Base-by-base conservation (phyloP, 768 basidiomycete genomes). In the Arthromyces matolae region DNA sequence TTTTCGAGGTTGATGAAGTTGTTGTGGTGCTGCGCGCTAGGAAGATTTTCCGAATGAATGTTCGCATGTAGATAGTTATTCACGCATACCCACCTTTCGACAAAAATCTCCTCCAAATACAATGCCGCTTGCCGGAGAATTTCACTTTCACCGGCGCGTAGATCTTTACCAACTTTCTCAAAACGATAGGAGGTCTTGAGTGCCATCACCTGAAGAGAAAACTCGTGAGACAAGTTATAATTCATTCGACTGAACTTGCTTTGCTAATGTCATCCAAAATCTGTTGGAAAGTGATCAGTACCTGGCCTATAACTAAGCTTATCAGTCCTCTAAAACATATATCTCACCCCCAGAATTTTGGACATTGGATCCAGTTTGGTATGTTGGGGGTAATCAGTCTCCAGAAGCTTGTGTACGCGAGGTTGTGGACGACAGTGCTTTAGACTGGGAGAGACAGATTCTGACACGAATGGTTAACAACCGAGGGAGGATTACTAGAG, bases 1-100 rank as follows among this genome's bases (percentile, higher is more conserved):
- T 72, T 70, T 55, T 83, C 79, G 14, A 84, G 69, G 44, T 73
- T 71, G 24, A 84, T 72, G 24, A 86, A 61, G 12, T 52, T 60
- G 55, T 83, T 79, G 61, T 78, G 82, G 54, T 78, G 72, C 16
- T 53, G 61, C 33, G 70, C 68, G 44, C 84, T 86, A 49, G 37
- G 9, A 43, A 28, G 12, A 22, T 36, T 29, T 25, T 3, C 14
- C 12, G 19, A 34, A 42, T 49, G 42, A 42, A 16, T 23, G 16
- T 22, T 38, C 23, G n/a, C 18, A 33, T n/a, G 5, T 14, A 45
- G 7, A 13, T 12, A 25, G 23, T 27, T 19, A 9, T n/a, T 10
- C 16, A 25, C 23, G 44, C 18, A 4, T 45, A 54, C 60, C 8
- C 22, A 79, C 80, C 75, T 71, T 55, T 75, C 66, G 24, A 52